Percentiles rank a stretch among this genome's conserved stretches.
These are phyloP conservation scores for Alternaria arbusti DNA, from an alignment of 2,329 filamentous ascomycete genomes.

Conservation along the genomic window DNA sequence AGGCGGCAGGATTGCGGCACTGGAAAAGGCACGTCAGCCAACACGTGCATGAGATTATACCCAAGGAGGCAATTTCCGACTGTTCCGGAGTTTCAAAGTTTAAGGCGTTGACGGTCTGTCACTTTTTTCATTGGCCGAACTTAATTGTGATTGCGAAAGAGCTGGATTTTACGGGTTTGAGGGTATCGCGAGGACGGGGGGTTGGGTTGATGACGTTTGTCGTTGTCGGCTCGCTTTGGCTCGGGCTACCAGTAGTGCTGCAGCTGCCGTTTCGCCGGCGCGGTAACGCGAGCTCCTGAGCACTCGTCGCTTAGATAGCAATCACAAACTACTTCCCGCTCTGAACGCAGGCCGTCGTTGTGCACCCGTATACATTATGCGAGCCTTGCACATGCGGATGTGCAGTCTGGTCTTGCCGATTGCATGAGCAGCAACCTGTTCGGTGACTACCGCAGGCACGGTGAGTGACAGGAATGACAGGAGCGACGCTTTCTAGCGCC, in stretches of 20 bases:
- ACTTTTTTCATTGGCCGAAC: constrained; percentile 13
- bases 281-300: neutral
- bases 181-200: constrained; percentile 23
- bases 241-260: neutral
- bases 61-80: constrained; percentile 25
- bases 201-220: neutral
- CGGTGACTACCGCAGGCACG: neutral
- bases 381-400: neutral
- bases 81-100: constrained; percentile 14
- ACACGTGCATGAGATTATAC: constrained; percentile 21
- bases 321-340: neutral
- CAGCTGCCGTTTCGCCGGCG: neutral
- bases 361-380: neutral
- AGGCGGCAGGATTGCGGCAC: constrained; percentile 2
- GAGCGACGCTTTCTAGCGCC: neutral
- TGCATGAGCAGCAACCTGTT: neutral
- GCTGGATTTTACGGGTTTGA: constrained; percentile 12
- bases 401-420: neutral
- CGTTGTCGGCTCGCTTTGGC: neutral
- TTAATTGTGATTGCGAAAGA: constrained; percentile 10
- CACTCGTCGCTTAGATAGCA: neutral
- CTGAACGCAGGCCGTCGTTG: neutral
- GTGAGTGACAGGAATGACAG: neutral
- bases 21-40: constrained; percentile 2
- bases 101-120: constrained; percentile 9